Evolutionary conservation across 176 grass and related monocot species (phyloP).

Genomic region (Panicum miliaceum): DNA sequence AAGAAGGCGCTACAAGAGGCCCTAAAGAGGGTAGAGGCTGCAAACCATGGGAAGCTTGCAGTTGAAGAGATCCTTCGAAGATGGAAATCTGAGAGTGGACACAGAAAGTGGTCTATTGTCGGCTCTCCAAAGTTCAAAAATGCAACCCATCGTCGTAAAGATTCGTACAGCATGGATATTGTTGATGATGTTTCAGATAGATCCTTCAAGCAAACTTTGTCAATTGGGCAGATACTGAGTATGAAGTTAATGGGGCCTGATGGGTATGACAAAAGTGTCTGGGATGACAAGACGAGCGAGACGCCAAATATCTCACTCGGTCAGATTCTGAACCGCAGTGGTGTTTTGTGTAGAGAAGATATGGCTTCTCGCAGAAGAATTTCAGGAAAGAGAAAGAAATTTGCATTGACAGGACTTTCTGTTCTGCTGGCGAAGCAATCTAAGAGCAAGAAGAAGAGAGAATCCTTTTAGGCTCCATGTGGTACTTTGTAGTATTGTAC

Average conservation of each 20-base stretch:
- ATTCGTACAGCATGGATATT: constrained; percentile 37
- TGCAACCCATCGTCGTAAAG: constrained; percentile 37
- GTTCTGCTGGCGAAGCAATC: constrained; percentile 74
- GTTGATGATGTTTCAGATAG: constrained; percentile 46
- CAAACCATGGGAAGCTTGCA: constrained; percentile 65
- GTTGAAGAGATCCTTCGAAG: constrained; percentile 70
- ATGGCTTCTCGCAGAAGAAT: constrained; percentile 18
- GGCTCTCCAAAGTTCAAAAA: constrained; percentile 75
- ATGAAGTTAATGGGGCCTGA: constrained; percentile 82
- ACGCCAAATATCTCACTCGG: constrained; percentile 67
- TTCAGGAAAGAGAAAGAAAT: constrained; percentile 80
- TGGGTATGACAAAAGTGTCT: constrained; percentile 53
- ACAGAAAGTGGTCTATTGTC: constrained; percentile 43
- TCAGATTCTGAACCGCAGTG: constrained; percentile 78
- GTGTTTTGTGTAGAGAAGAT: constrained; percentile 40
- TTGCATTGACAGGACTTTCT: constrained; percentile 66
- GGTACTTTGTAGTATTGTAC: neutral
- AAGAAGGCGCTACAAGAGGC: constrained; percentile 73
- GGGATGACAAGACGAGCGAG: constrained; percentile 57
- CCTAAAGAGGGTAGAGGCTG: constrained; percentile 70
- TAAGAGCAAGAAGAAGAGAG: constrained; percentile 85
- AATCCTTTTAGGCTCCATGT: constrained; percentile 49
- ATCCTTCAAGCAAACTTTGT: constrained; percentile 60
- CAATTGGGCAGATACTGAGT: constrained; percentile 91
- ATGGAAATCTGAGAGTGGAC: constrained; percentile 63